These are phyloP conservation scores for Ophiostoma perfectum DNA, from an alignment of 2,329 filamentous ascomycete species.

Conservation along the genomic window DNA sequence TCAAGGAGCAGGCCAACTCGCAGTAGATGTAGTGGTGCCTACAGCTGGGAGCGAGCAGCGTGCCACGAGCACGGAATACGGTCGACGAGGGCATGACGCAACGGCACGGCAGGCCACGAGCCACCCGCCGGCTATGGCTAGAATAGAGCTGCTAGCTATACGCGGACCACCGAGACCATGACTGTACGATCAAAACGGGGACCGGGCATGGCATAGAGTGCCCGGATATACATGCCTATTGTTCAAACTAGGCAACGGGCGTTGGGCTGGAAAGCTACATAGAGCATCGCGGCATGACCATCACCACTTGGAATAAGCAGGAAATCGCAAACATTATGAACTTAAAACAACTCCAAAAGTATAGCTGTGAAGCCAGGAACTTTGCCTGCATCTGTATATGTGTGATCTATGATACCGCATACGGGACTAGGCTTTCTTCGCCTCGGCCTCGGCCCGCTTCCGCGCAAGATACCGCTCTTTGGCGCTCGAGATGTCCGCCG, in stretches of 20 bases:
- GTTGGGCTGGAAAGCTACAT: too few species aligned
- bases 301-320: too few species aligned
- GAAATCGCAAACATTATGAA: too few species aligned
- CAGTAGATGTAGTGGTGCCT: slow-evolving; percentile 39
- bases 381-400: not conserved
- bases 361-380: too few species aligned
- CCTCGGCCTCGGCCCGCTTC: slow-evolving; percentile 68
- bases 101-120: not conserved
- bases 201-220: not conserved
- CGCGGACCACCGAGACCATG: not conserved
- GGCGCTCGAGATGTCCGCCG: slow-evolving; percentile 67
- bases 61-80: not conserved
- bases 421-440: slow-evolving; percentile 41
- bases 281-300: too few species aligned
- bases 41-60: not conserved
- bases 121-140: not conserved
- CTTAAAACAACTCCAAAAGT: too few species aligned
- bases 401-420: not conserved
- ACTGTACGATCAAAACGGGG: slow-evolving; percentile 11
- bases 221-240: slow-evolving; percentile 9
- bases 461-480: slow-evolving; percentile 74
- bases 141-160: not conserved
- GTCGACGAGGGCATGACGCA: not conserved
- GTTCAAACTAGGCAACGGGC: not conserved
- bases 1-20: slow-evolving; percentile 30